These are phyloP conservation scores for Leccinum broughii DNA, from an alignment of 768 basidiomycete genomes.

Conservation along the genomic window DNA sequence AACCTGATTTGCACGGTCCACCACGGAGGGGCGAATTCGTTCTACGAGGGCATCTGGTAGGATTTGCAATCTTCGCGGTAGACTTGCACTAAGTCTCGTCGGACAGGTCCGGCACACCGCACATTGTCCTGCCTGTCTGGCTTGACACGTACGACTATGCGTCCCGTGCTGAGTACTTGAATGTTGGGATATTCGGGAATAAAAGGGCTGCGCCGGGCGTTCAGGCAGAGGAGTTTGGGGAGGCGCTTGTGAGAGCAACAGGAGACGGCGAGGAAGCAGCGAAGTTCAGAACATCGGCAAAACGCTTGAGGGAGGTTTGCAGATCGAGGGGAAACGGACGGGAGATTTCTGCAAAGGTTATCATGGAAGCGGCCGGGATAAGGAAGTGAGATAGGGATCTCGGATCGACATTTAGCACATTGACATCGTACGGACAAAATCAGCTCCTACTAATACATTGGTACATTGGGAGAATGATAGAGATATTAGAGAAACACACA, in stretches of 20 bases:
- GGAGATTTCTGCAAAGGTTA: background rate
- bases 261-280: constrained; percentile 5
- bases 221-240: constrained; percentile 8
- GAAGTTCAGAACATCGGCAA: constrained; percentile 5
- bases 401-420: too few relatives aligned
- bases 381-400: background rate
- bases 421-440: background rate
- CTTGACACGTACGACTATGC: constrained; percentile 14
- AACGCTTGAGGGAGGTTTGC: constrained; percentile 5
- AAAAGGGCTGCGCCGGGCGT: background rate
- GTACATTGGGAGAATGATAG: too few relatives aligned
- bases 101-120: constrained; percentile 13
- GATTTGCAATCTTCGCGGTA: background rate
- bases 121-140: constrained; percentile 17
- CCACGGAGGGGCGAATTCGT: constrained; percentile 9
- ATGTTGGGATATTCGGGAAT: constrained; percentile 8
- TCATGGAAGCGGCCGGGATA: background rate
- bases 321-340: constrained; percentile 8
- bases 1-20: constrained; percentile 7
- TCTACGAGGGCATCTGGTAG: constrained; percentile 7
- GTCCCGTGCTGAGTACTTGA: constrained; percentile 4
- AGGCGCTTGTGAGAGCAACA: constrained; percentile 5
- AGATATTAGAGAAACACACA: too few relatives aligned
- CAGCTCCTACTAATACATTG: too few relatives aligned
- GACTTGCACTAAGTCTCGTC: background rate